Percentiles rank a stretch among this genome's conserved stretches.
phyloP scores from a whole-genome alignment of 2,329 filamentous ascomycete species.

The Xylariaceae sp. region DNA sequence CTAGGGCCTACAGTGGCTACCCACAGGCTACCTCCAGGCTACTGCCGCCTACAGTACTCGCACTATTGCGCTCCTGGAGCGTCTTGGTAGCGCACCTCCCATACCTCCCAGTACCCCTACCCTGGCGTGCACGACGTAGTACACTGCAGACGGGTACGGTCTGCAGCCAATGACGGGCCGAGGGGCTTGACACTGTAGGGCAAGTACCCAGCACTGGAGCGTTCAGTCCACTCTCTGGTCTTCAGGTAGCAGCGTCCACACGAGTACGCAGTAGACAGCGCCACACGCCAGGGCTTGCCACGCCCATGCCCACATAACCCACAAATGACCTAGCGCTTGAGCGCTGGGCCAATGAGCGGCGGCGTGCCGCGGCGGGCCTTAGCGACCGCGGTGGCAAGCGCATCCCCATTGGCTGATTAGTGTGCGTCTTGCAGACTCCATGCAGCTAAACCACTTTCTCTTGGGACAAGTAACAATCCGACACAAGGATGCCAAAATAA shows the following conservation, averaged over 20 bases:
- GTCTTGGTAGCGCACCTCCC: too few relatives aligned
- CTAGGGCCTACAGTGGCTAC: too few relatives aligned
- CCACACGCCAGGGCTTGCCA: slow-evolving; percentile 19
- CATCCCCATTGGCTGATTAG: slow-evolving; percentile 12
- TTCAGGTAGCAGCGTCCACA: background rate
- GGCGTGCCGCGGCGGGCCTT: background rate
- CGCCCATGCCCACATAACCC: slow-evolving; percentile 13
- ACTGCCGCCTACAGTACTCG: background rate
- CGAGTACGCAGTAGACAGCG: slow-evolving; percentile 10
- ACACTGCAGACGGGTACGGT: background rate
- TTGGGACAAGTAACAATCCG: slow-evolving; percentile 11
- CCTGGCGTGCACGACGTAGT: background rate
- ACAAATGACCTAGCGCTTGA: slow-evolving; percentile 19
- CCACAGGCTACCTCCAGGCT: too few relatives aligned
- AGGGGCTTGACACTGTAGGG: slow-evolving; percentile 12
- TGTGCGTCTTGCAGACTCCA: slow-evolving; percentile 13
- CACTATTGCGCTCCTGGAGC: background rate
- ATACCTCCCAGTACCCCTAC: too few relatives aligned
- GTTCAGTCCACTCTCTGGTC: background rate
- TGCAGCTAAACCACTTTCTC: slow-evolving; percentile 11
- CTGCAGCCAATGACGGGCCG: slow-evolving; percentile 6
- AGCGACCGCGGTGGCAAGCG: slow-evolving; percentile 16
- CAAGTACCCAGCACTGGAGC: background rate
- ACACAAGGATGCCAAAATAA: slow-evolving; percentile 9
- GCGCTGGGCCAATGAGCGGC: slow-evolving; percentile 11